Evolutionary conservation across 768 basidiomycete species (phyloP).

Genomic region (Boletus vinaceobasis): DNA sequence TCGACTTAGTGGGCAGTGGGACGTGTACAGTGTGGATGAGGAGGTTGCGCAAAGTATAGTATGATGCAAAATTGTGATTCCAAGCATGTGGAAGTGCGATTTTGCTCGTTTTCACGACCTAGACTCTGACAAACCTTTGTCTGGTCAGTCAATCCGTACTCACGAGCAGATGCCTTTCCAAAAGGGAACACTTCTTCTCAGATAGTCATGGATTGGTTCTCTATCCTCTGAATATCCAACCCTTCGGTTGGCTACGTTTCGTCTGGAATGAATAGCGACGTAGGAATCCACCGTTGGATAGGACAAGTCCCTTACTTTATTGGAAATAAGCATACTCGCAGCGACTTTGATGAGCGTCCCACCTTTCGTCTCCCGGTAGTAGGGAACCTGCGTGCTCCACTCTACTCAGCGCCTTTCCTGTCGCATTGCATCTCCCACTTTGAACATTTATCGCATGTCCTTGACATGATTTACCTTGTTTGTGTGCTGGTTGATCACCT

Average conservation of each 20-base stretch:
- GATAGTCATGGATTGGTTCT: neutral
- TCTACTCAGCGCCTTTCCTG: neutral
- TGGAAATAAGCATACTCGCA: neutral
- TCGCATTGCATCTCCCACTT: neutral
- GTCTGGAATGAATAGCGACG: neutral
- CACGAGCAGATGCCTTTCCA: neutral
- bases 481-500: neutral
- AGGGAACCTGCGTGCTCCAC: neutral
- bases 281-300: neutral
- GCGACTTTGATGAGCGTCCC: neutral
- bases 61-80: neutral
- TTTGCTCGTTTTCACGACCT: neutral
- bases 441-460: neutral
- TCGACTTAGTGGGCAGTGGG: slow-evolving; percentile 36
- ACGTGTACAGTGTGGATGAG: neutral
- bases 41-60: neutral
- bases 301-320: neutral
- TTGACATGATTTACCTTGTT: neutral
- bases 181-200: neutral
- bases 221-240: neutral
- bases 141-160: neutral
- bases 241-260: neutral
- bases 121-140: neutral
- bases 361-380: neutral
- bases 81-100: neutral